Evolutionary conservation across 2,329 filamentous ascomycete genomes (phyloP), one percentile per base, ranked within the genome.

Genomic region (Xylaria sp.): DNA sequence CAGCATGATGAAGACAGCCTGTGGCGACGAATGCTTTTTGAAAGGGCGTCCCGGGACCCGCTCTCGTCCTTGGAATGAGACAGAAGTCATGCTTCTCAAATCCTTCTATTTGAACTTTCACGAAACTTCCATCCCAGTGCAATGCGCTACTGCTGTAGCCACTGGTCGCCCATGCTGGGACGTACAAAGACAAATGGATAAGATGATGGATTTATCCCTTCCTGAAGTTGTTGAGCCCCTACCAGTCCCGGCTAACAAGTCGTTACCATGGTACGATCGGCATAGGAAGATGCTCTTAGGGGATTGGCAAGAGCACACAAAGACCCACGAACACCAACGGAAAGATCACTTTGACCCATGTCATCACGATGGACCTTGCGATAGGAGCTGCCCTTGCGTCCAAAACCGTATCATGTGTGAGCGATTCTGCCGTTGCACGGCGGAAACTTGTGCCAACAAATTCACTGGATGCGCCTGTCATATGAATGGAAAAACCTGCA

Each of bases 401-500:
- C 78, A 83, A 56, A 82, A 85, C 10, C 83, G 84, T 18, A 81
- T 93, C 23, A 84, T 91, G 20, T 95, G 92, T 75, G 92, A 94
- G 71, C 91, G 91, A 71, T 89, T 88, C 68, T 95, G 92, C 70
- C 83, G 84, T 10, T 92, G 89, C 73, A 85, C 87, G 0, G 83
- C 84, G 3, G 85, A 88, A 10, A 83, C 76, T 18, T 91, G 89
- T 68, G 84, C 85, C 36, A 85, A 87, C 72, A 89, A 90, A 66
- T 91, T 90, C 72, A 90, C 87, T 0, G 89, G 89, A 1, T 91
- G 89, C 75, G 84, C 84, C 2, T 95, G 92, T 74, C 82, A 88
- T 58, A 80, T 81, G 0, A 81, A 81, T 7, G 91, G 91, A 62
- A 87, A 87, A 76, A 84, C 84, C 0, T 91, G 89, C 70, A 72